Evolutionary conservation across 2,329 filamentous ascomycete genomes (phyloP).

Genomic region (Colletotrichum costaricense): DNA sequence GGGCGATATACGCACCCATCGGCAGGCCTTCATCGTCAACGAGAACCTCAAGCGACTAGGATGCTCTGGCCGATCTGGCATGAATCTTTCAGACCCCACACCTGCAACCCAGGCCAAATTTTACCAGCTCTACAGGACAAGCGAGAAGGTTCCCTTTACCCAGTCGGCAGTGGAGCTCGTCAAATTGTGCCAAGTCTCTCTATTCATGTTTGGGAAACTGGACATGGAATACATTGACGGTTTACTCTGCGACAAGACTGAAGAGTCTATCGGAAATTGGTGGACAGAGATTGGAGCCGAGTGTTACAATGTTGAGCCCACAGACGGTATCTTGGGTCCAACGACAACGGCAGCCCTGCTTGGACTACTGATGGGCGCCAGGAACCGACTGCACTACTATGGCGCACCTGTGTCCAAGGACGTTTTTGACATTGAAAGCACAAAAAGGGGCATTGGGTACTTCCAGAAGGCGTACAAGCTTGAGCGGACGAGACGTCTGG

Average conservation of each 20-base stretch:
- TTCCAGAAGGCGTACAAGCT: slow-evolving; percentile 94
- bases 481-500: slow-evolving; percentile 80
- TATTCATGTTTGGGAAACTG: slow-evolving; percentile 89
- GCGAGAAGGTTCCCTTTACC: slow-evolving; percentile 82
- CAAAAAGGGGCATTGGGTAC: slow-evolving; percentile 84
- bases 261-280: slow-evolving; percentile 91
- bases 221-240: slow-evolving; percentile 93
- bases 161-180: slow-evolving; percentile 88
- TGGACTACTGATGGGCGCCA: slow-evolving; percentile 88
- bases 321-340: slow-evolving; percentile 91
- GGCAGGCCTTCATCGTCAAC: slow-evolving; percentile 90
- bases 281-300: slow-evolving; percentile 95
- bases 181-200: slow-evolving; percentile 88
- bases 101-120: slow-evolving; percentile 91
- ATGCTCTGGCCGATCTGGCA: slow-evolving; percentile 88
- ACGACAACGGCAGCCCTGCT: slow-evolving; percentile 90
- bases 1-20: slow-evolving; percentile 83
- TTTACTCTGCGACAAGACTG: slow-evolving; percentile 91
- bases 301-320: slow-evolving; percentile 91
- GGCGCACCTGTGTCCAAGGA: slow-evolving; percentile 90
- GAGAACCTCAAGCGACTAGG: slow-evolving; percentile 92
- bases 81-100: slow-evolving; percentile 83
- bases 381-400: slow-evolving; percentile 87
- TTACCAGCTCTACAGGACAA: slow-evolving; percentile 87
- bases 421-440: slow-evolving; percentile 85